Conservation (phyloP, 176 grass and related monocot genomes). For the Aegilops bicornis region DNA sequence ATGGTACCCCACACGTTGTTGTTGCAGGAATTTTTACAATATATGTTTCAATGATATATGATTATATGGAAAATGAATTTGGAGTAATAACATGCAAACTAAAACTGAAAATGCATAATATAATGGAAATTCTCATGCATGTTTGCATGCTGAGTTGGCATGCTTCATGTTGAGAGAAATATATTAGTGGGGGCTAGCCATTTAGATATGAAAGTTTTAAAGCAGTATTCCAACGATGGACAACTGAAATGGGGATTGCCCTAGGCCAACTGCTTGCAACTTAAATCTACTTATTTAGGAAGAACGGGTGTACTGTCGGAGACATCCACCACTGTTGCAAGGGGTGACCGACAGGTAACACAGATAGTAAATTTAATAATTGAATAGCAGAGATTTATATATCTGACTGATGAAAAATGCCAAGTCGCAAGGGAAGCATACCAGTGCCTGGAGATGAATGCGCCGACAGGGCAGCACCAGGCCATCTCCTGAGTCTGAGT, state of each 20-base stretch:
- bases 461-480: background rate
- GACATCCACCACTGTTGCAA: background rate
- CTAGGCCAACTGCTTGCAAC: background rate
- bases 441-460: background rate
- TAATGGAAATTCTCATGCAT: too few species aligned
- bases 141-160: too few species aligned
- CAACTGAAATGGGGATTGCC: background rate
- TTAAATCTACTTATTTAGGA: background rate
- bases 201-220: background rate
- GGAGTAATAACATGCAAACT: too few species aligned
- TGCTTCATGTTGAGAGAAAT: too few species aligned
- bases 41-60: background rate
- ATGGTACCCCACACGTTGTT: background rate
- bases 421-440: background rate
- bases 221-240: background rate
- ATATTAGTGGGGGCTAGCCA: too few species aligned
- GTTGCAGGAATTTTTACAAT: background rate
- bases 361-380: too few species aligned
- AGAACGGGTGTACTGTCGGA: background rate
- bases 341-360: too few species aligned
- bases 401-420: background rate
- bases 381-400: background rate
- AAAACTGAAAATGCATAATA: too few species aligned
- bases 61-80: too few species aligned
- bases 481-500: background rate